Base-by-base conservation (phyloP, 1,284 basidiomycete species). In the Pyrrhoderma lamaoense region DNA sequence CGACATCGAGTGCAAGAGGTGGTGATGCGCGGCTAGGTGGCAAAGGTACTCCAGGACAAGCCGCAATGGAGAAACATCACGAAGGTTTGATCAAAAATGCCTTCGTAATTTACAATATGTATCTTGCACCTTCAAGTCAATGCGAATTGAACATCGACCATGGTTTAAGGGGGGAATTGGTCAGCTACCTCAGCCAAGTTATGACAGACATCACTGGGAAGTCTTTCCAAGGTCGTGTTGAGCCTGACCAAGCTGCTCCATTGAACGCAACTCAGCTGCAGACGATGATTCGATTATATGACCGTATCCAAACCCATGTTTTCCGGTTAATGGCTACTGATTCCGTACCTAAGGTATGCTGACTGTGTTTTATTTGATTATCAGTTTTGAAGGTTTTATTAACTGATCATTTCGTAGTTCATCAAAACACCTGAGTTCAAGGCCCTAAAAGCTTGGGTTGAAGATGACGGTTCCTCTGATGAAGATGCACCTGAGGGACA, bases 61-160 rank as follows among this genome's bases (percentile, higher is more conserved):
- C 78, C 40, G 90, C 93, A 3, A 98, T 98, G 95, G 95, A 98
- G 70, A 85, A 81, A 60, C 95, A 99, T 67, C 94, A 99, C 73
- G 92, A 95, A 65, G 82, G 92, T 42, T 75, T 99, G 59, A 93
- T 98, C 60, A 84, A 89, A 59, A 94, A 92, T 61, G 93, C 95
- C 2, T 93, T 95, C 60, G 80, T 89, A 53, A 98, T 99, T 61
- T 93, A 91, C 72, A 88, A 89, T 76, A 93, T 83, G 47, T 99
- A 97, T 63, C 83, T 99, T 25, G 95, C 94, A 0, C 94, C 93
- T 0, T 90, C 92, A 21, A 94, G 91, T 64, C 89, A 87, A 54
- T 93, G 86, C 69, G 95, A 99, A 70, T 80, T 99, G 54, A 99
- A 99, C 71, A 98, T 99, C 59, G 96, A 99, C 65, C 95, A 99